A percentile compares a stretch with the other conserved stretches of the same genome.
phyloP scores from a whole-genome alignment of 2,329 filamentous ascomycete species.

The Cladosporium sp. region DNA sequence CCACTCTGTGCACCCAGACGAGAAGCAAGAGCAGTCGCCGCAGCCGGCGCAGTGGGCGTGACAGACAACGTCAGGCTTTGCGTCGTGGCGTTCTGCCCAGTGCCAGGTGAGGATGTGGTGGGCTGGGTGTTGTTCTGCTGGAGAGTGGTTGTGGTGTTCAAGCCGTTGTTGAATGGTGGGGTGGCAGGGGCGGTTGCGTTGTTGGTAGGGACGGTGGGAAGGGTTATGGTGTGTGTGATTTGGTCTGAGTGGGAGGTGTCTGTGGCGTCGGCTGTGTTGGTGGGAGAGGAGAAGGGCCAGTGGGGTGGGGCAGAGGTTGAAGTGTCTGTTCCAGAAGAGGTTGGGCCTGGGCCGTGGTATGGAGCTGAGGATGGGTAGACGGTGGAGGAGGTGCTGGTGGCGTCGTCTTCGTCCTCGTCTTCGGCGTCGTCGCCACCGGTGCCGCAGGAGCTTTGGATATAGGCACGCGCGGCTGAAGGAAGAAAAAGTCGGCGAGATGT shows the following conservation, averaged over 20 bases:
- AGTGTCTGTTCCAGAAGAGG: neutral
- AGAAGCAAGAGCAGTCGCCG: constrained; percentile 1
- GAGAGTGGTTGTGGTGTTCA: neutral
- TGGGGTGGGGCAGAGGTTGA: constrained; percentile 4
- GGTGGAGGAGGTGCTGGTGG: neutral
- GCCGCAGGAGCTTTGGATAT: constrained; percentile 6
- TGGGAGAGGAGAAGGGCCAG: constrained; percentile 5
- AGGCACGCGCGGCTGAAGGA: constrained; percentile 4
- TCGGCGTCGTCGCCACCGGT: neutral
- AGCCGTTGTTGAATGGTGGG: neutral
- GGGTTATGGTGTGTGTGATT: neutral
- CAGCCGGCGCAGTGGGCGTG: neutral
- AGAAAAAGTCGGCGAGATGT: neutral
- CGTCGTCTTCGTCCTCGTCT: neutral
- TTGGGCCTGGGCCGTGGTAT: constrained; percentile 7
- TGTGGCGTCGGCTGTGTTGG: constrained; percentile 1
- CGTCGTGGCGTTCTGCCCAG: constrained; percentile 1
- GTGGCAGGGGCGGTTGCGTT: neutral
- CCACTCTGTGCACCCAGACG: neutral
- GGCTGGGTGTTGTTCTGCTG: neutral
- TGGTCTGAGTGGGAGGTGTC: neutral
- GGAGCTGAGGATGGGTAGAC: constrained; percentile 9
- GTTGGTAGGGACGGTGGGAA: neutral
- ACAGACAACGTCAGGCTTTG: neutral
- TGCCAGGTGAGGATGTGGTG: neutral